These are phyloP conservation scores for Candida andamanensis DNA, from an alignment of 805 yeast genomes.

Conservation along the genomic window DNA sequence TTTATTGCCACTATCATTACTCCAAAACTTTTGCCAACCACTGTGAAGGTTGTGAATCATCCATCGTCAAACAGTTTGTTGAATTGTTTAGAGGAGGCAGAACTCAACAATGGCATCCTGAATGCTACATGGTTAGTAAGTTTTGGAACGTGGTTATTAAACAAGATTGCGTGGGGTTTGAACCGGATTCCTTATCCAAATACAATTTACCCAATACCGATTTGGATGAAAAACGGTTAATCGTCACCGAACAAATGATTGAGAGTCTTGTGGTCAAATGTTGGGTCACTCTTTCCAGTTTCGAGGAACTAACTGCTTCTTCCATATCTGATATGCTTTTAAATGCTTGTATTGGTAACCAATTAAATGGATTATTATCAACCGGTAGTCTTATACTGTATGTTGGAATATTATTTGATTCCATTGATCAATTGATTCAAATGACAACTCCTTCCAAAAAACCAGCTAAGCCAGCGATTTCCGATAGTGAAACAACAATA, in stretches of 20 bases:
- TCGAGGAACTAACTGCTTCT: conserved; percentile 86
- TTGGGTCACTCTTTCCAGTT: conserved; percentile 84
- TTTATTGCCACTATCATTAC: conserved; percentile 90
- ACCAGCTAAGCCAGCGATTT: not conserved
- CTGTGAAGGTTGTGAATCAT: conserved; percentile 90
- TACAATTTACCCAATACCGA: too few relatives aligned
- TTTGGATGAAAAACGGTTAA: conserved; percentile 20
- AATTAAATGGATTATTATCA: conserved; percentile 58
- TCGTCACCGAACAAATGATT: conserved; percentile 58
- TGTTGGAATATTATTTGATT: conserved; percentile 71
- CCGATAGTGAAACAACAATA: conserved; percentile 3
- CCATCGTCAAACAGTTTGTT: conserved; percentile 90
- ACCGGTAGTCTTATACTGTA: conserved; percentile 70
- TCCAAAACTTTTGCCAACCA: conserved; percentile 79
- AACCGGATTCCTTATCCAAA: conserved; percentile 5
- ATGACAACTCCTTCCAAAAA: conserved; percentile 18
- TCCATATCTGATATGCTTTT: conserved; percentile 90
- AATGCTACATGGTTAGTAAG: conserved; percentile 95
- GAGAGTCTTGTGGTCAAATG: conserved; percentile 56
- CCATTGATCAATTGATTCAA: conserved; percentile 51
- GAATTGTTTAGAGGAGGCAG: conserved; percentile 87
- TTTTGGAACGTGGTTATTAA: conserved; percentile 89
- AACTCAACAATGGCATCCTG: conserved; percentile 98
- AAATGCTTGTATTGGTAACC: conserved; percentile 70
- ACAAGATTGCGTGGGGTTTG: conserved; percentile 52